Evolutionary conservation across 352 stramenopile genomes (phyloP), one percentile per base, ranked within the genome.

Genomic region (Pythium aristosporum): DNA sequence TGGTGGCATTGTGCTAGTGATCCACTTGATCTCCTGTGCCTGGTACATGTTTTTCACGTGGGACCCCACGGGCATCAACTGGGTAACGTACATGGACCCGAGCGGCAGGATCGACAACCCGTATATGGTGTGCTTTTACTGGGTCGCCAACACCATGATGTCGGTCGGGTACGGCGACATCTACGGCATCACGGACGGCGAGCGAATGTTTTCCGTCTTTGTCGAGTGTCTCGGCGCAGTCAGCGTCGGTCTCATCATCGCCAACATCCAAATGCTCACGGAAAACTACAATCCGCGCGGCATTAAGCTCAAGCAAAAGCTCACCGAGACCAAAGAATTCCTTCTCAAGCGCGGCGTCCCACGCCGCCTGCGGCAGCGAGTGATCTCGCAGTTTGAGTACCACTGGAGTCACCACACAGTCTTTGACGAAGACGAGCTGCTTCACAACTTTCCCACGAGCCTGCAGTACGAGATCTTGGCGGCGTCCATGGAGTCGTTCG

Each of bases 71-170:
- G 78, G 82, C 6, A 66, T 65, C 46, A 91, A 91, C 61, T 92
- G 84, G 84, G 84, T 92, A 50, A 92, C 77, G 5, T 75, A 72
- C 41, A 66, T 87, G 18, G 50, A 77, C 25, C 41, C 57, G 2
- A 53, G 84, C 5, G 75, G 80, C 3, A 39, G 11, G 8, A 63
- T 94, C 32, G 18, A 58, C 42, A 72, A 79, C 37, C 86, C 93
- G 51, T 98, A 98, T 67, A 68, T 97, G 13, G 83, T 90, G 11
- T 88, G 82, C 65, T 92, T 98, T 57, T 98, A 98, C 72, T 98
- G 88, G 89, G 93, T 94, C 32, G 87, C 92, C 0, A 95, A 95
- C 50, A 98, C 90, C 9, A 96, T 98, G 77, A 98, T 98, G 88
- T 95, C 88, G 0, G 88, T 98, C 34, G 90, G 91, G 0, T 98